Percentiles rank a stretch among this genome's conserved stretches.
These are phyloP conservation scores for Cercophora sp. DNA, from an alignment of 495 filamentous ascomycete genomes.

Conservation along the genomic window DNA sequence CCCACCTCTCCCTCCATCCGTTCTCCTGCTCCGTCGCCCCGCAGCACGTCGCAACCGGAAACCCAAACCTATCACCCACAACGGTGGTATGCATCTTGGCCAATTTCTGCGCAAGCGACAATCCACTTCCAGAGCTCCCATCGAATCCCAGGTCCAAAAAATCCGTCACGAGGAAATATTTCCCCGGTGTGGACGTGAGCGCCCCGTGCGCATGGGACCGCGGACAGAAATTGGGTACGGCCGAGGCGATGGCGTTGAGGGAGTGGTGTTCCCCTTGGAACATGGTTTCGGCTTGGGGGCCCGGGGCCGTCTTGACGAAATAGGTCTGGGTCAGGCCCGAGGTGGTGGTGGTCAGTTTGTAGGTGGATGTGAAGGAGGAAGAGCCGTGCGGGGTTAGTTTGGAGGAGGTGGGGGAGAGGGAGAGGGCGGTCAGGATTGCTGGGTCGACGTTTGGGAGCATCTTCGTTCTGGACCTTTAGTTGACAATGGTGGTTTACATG, in stretches of 20 bases:
- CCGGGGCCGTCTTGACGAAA: constrained; percentile 78
- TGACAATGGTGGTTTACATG: too few species aligned
- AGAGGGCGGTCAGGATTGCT: constrained; percentile 62
- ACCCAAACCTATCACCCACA: constrained; percentile 71
- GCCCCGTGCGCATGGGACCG: constrained; percentile 65
- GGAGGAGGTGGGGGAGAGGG: constrained; percentile 55
- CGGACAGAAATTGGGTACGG: constrained; percentile 72
- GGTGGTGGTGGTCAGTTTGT: constrained; percentile 53
- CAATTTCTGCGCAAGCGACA: constrained; percentile 68
- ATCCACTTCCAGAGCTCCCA: constrained; percentile 32
- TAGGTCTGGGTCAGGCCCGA: constrained; percentile 56
- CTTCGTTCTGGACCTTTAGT: too few species aligned
- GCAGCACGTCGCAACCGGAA: constrained; percentile 78
- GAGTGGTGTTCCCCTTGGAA: constrained; percentile 68
- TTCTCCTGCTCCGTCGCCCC: constrained; percentile 82
- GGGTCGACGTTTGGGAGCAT: constrained; percentile 39
- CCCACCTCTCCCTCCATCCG: constrained; percentile 63
- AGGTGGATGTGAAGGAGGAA: constrained; percentile 70
- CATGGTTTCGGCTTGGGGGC: constrained; percentile 65
- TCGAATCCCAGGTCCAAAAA: constrained; percentile 64
- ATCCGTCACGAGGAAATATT: constrained; percentile 70
- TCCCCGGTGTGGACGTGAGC: constrained; percentile 28
- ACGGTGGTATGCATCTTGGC: constrained; percentile 76
- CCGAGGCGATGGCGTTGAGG: constrained; percentile 70
- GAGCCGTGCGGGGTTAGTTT: constrained; percentile 63